A percentile compares a stretch with the other conserved stretches of the same genome.
Conservation (phyloP, 306 rosid genomes). For the Citrullus mucosospermus region DNA sequence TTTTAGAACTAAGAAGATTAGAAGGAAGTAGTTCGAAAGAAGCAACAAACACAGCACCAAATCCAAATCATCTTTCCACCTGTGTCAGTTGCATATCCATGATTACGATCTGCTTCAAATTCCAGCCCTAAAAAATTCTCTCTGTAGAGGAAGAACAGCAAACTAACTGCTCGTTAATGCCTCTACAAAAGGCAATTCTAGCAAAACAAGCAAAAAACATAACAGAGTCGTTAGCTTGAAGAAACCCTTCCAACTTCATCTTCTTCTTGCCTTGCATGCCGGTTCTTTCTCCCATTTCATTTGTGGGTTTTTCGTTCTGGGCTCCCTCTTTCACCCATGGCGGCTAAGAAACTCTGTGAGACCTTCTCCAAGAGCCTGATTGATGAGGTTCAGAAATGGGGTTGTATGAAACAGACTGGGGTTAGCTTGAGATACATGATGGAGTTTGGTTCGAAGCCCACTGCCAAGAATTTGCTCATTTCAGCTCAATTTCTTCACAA, state of each 20-base stretch:
- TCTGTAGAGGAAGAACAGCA: neutral
- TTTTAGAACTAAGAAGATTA: neutral
- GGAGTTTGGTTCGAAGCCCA: conserved; percentile 67
- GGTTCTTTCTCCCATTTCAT: neutral
- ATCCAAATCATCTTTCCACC: no score
- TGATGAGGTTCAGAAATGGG: conserved; percentile 71
- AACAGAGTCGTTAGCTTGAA: neutral
- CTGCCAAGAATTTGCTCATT: conserved; percentile 31
- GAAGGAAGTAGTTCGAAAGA: neutral
- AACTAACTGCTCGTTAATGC: neutral
- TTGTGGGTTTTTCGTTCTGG: no score
- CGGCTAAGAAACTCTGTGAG: conserved; percentile 51
- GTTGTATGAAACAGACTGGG: conserved; percentile 68
- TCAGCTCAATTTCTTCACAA: conserved; percentile 83
- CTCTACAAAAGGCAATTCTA: neutral
- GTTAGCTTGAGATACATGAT: conserved; percentile 81
- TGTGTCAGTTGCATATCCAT: neutral
- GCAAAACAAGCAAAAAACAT: neutral
- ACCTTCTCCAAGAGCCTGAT: conserved; percentile 46
- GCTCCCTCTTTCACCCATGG: conserved; percentile 43
- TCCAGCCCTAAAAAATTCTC: neutral
- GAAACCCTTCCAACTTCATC: neutral
- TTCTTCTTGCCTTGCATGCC: neutral
- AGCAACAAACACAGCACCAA: neutral
- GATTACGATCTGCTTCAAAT: neutral